Base-by-base conservation (phyloP, 176 grass and related monocot species). In the Bolboschoenus planiculmis region DNA sequence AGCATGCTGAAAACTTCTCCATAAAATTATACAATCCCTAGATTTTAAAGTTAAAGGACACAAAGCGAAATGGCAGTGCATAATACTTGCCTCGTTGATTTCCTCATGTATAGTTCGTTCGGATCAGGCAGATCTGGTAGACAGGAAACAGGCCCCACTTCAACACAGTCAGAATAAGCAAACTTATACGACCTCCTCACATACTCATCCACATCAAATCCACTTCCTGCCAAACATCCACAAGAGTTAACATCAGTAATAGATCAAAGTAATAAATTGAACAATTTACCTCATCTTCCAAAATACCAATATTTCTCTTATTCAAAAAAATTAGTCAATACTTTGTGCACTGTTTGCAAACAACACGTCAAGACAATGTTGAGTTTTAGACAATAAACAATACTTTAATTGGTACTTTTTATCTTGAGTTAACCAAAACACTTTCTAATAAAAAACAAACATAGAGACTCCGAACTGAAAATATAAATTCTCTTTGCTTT, bases 191-290 rank as follows among this genome's bases (percentile, higher is more conserved):
- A 91, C 70, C 91, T 90, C 63, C 89, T 88, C 63, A 96, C 97
- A 78, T 99, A 99, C 85, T 99, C 97, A 87, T 99, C 97, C 86
- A 99, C 91, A 95, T 99, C 89, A 78, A 98, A 95, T 85, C 96
- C 92, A 84, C 81, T 90, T 83, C 93, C 96, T 99, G 79, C 34
- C 67, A 54, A n/a, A 78, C 87, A 88, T 87, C 42, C 64, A 85
- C 30, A 55, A 65, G 86, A 47, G 66, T 59, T 4, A 64, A 21
- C n/a, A 68, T 53, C 62, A 50, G 36, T 71, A 36, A 43, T 72
- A 53, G 2, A 43, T 83, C 7, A 11, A 53, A 56, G 31, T 36
- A 48, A 48, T 30, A 48, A 2, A 75, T 44, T 24, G 10, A 50
- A 48, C 63, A 30, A 9, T 10, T 29, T 29, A 10, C 7, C n/a